Conservation (phyloP, 805 yeast genomes). For the Blastobotrys attinorum region DNA sequence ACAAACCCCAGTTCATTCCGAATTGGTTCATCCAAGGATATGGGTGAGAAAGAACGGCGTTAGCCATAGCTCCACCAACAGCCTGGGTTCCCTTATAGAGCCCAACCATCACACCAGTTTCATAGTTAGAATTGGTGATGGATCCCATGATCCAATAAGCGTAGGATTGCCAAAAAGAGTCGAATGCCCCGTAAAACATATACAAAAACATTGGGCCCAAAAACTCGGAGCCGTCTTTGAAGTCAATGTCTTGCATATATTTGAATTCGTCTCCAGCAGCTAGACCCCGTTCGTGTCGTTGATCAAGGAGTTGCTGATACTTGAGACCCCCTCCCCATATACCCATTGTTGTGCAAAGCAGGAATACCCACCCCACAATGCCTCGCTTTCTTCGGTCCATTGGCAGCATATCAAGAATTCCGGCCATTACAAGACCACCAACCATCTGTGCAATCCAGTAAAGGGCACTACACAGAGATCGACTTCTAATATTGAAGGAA, state of each 20-base stretch:
- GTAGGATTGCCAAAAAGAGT: constrained; percentile 52
- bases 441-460: constrained; percentile 57
- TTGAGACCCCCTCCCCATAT: constrained; percentile 56
- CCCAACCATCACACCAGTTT: constrained; percentile 48
- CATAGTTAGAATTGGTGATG: constrained; percentile 47
- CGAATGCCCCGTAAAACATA: constrained; percentile 52
- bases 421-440: constrained; percentile 46
- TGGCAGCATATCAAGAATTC: constrained; percentile 37
- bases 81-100: constrained; percentile 54
- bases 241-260: constrained; percentile 34
- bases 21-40: constrained; percentile 36
- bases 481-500: constrained; percentile 48
- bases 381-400: constrained; percentile 40
- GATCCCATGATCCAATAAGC: constrained; percentile 54
- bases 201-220: constrained; percentile 57
- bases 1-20: constrained; percentile 45
- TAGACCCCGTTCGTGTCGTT: constrained; percentile 5
- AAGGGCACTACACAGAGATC: constrained; percentile 51
- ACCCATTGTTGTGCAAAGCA: constrained; percentile 36
- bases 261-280: background rate
- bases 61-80: constrained; percentile 55
- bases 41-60: constrained; percentile 44
- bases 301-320: constrained; percentile 32
- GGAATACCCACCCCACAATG: constrained; percentile 35
- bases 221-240: constrained; percentile 34